Evolutionary conservation across 2,329 filamentous ascomycete species (phyloP).

Genomic region (Ophiostoma novo-ulmi): DNA sequence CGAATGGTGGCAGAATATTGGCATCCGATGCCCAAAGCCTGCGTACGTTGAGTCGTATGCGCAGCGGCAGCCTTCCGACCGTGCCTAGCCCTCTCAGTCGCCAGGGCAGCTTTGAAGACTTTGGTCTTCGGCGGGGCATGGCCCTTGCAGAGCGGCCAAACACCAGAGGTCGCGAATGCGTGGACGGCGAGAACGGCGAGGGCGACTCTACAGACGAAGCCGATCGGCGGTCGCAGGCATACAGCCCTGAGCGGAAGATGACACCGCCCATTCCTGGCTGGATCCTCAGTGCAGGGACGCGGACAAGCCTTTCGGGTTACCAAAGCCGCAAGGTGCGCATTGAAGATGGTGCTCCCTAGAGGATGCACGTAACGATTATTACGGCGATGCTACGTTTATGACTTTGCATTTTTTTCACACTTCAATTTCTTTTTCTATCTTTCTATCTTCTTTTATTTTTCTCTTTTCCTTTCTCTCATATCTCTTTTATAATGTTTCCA

Average conservation of each 20-base stretch:
- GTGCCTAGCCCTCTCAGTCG: constrained; percentile 47
- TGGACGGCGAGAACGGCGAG: neutral
- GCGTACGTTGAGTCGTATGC: constrained; percentile 48
- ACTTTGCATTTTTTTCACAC: neutral
- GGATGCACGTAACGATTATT: neutral
- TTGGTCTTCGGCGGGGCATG: constrained; percentile 29
- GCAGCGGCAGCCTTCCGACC: constrained; percentile 51
- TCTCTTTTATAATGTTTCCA: neutral
- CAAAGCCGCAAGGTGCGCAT: constrained; percentile 35
- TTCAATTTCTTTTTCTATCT: neutral
- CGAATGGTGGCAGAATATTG: constrained; percentile 61
- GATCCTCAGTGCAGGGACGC: constrained; percentile 51
- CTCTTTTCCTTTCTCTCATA: neutral
- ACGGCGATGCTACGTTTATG: neutral
- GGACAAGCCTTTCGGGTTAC: constrained; percentile 47
- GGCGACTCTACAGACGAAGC: neutral
- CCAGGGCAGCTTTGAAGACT: constrained; percentile 48
- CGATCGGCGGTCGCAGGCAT: neutral
- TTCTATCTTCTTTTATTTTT: neutral
- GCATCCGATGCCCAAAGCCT: constrained; percentile 46
- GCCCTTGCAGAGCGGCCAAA: constrained; percentile 17
- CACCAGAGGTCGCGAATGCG: constrained; percentile 13
- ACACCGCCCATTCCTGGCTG: constrained; percentile 59
- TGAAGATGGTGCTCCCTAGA: constrained; percentile 16
- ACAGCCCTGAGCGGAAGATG: constrained; percentile 43